Evolutionary conservation across 108 stramenopile species (phyloP), one percentile per base, ranked within the genome.

Genomic region (Discostella pseudostelligera): DNA sequence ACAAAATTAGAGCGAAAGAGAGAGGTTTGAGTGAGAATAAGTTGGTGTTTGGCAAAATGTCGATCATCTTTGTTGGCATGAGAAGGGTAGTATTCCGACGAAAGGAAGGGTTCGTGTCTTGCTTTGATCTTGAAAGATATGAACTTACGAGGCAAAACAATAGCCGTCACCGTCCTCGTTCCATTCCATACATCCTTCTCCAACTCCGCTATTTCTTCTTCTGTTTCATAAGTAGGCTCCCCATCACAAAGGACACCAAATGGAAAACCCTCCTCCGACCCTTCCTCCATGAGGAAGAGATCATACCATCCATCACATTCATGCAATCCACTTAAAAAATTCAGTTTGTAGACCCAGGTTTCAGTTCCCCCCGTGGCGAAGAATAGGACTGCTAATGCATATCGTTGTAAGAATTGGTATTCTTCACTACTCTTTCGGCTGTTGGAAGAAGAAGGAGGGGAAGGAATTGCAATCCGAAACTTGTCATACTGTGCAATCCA

Each of bases 321-420:
- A 65, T 77, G 76, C 43, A 19, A 53, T 1, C 63, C 67, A 8
- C 36, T 59, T 29, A 77, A 24, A 39, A 77, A 77, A 8, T 57
- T 22, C 26, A 61, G 14, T 1, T 20, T 14, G 22, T 43, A 69
- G 0, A 17, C 0, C 75, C 75, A 76, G 36, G 26, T 7, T 0
- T 63, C 56, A 20, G n/a, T 4, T 32, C 74, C 74, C 2, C 76
- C 76, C 35, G 51, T 59, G 0, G 67, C 26, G 21, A 77, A 69
- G 43, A 65, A 77, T 22, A 77, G 21, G 8, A 68, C 55, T 6
- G 76, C 68, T 1, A 77, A 39, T n/a, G 67, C 44, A 20, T 77
- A 77, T 35, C 76, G 48, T 39, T 77, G 76, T 8, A 77, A 16
- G 55, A 77, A 77, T 11, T 43, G 55, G 40, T 77, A 77, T 43